Conservation (phyloP, 2,329 filamentous ascomycete genomes). For the Colletotrichum aenigma region DNA sequence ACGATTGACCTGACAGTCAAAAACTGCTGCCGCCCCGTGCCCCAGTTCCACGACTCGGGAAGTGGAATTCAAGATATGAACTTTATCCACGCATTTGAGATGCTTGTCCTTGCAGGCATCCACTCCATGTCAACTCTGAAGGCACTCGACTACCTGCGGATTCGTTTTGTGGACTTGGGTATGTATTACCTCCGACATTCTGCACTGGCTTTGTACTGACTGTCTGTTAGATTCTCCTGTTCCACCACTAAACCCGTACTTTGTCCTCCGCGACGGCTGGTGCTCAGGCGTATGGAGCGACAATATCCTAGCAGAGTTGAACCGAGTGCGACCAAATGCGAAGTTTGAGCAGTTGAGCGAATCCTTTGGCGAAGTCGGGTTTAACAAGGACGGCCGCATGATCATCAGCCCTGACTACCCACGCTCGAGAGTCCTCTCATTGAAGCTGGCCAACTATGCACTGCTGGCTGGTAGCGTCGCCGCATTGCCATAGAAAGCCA, state of each 20-base stretch:
- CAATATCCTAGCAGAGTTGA: constrained; percentile 65
- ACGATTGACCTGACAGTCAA: constrained; percentile 76
- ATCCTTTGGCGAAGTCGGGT: constrained; percentile 63
- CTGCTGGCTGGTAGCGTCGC: constrained; percentile 38
- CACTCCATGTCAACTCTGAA: constrained; percentile 63
- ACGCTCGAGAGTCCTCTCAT: constrained; percentile 55
- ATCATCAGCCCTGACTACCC: constrained; percentile 61
- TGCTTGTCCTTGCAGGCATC: constrained; percentile 68
- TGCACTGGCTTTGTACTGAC: constrained; percentile 21
- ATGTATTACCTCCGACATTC: constrained; percentile 27
- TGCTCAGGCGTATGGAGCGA: constrained; percentile 78
- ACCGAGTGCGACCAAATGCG: constrained; percentile 60
- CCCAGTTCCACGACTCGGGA: constrained; percentile 64
- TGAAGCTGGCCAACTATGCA: constrained; percentile 63
- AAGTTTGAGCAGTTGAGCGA: constrained; percentile 68
- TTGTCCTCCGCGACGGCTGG: constrained; percentile 62
- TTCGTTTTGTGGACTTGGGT: constrained; percentile 77
- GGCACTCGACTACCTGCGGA: constrained; percentile 67
- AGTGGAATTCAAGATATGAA: constrained; percentile 74
- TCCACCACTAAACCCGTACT: constrained; percentile 75
- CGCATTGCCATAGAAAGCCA: neutral
- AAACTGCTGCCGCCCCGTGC: constrained; percentile 68
- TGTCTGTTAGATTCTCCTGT: constrained; percentile 65
- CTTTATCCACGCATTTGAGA: constrained; percentile 75
- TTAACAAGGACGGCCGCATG: constrained; percentile 64